Conservation (phyloP, 768 basidiomycete species). For the Leucocoprinus leucothites region DNA sequence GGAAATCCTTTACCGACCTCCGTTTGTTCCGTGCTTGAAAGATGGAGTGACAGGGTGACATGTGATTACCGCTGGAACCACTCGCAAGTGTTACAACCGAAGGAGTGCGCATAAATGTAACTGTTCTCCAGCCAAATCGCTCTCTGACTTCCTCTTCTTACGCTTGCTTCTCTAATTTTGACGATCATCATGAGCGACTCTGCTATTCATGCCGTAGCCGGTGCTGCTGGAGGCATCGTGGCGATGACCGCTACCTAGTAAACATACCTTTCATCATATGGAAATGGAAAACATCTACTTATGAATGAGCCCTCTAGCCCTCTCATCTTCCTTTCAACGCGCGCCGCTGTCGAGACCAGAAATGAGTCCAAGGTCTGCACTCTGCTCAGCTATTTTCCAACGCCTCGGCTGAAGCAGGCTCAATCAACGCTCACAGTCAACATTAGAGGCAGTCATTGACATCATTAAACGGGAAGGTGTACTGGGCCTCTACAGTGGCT, state of each 20-base stretch:
- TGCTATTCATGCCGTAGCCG: slow-evolving; percentile 81
- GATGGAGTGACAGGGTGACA: slow-evolving; percentile 13
- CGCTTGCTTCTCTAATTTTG: not conserved
- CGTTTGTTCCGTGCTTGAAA: not conserved
- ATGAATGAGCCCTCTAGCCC: slow-evolving; percentile 51
- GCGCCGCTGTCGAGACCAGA: slow-evolving; percentile 88
- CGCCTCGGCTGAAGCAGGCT: slow-evolving; percentile 10
- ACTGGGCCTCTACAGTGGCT: slow-evolving; percentile 80
- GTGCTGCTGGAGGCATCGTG: slow-evolving; percentile 83
- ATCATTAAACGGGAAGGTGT: slow-evolving; percentile 84
- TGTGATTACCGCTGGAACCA: slow-evolving; percentile 16
- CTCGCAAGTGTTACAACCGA: slow-evolving; percentile 9
- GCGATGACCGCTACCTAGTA: slow-evolving; percentile 93
- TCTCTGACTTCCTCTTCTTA: slow-evolving; percentile 7
- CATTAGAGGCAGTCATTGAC: slow-evolving; percentile 65
- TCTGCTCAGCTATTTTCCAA: not conserved
- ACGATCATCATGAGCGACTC: slow-evolving; percentile 62
- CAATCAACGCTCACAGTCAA: slow-evolving; percentile 33
- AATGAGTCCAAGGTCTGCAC: slow-evolving; percentile 64
- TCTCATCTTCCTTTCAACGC: slow-evolving; percentile 86
- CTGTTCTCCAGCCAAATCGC: not conserved
- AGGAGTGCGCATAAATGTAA: slow-evolving; percentile 16
- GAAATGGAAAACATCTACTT: too few relatives aligned
- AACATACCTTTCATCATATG: too few relatives aligned
- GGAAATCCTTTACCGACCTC: not conserved